Percentiles rank a stretch among this genome's conserved stretches.
phyloP scores from a whole-genome alignment of 176 grass and related monocot species.

The Oryza australiensis region DNA sequence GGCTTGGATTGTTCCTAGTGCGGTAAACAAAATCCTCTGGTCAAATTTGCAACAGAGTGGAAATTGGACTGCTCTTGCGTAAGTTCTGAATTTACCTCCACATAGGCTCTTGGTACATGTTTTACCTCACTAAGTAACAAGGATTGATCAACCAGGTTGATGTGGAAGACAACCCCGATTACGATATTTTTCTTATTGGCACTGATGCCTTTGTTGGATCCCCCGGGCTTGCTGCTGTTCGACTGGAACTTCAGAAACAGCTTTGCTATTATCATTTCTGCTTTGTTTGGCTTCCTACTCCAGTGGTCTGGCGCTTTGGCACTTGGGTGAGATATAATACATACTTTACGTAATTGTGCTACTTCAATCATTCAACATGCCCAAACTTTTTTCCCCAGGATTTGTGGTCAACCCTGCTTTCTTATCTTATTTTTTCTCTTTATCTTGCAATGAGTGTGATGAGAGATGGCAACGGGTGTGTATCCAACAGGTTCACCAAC shows the following conservation, averaged over 20 bases:
- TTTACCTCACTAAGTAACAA: background rate
- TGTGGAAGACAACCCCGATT: slow-evolving; percentile 97
- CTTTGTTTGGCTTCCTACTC: slow-evolving; percentile 92
- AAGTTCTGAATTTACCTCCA: slow-evolving; percentile 41
- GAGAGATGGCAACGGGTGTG: too few relatives aligned
- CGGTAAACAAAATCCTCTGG: slow-evolving; percentile 96
- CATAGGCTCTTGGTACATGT: background rate
- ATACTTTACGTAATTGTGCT: background rate
- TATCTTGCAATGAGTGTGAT: background rate
- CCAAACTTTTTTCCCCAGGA: background rate
- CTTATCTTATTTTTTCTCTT: too few relatives aligned
- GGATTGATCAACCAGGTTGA: slow-evolving; percentile 56
- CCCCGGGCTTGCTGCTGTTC: slow-evolving; percentile 72
- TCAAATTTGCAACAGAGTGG: slow-evolving; percentile 86
- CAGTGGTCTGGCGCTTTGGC: slow-evolving; percentile 97
- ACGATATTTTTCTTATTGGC: slow-evolving; percentile 93
- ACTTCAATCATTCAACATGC: background rate
- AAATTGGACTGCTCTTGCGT: slow-evolving; percentile 97
- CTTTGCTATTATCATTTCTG: slow-evolving; percentile 73
- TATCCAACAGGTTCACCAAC: too few relatives aligned
- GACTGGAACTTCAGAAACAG: slow-evolving; percentile 76
- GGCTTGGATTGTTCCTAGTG: slow-evolving; percentile 90
- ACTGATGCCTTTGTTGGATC: slow-evolving; percentile 89
- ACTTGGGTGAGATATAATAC: slow-evolving; percentile 68
- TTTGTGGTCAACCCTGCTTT: background rate